Percentiles rank a stretch among this genome's conserved stretches.
phyloP scores from a whole-genome alignment of 192 early-diverging fungal species.

The Coemansia sp. region DNA sequence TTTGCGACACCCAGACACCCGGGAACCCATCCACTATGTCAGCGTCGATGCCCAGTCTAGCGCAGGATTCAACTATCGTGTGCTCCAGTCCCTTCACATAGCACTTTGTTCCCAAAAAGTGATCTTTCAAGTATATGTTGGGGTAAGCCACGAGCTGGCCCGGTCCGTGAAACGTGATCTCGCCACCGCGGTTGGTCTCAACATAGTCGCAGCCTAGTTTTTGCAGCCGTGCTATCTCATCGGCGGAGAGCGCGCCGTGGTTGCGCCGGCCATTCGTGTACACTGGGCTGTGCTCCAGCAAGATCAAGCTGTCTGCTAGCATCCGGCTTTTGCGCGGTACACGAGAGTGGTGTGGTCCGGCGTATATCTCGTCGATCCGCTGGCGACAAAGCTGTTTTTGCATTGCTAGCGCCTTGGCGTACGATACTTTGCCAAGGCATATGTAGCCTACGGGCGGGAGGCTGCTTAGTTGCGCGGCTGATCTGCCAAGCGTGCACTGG shows the following conservation, averaged over 20 bases:
- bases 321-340: background rate
- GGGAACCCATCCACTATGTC: slow-evolving; percentile 68
- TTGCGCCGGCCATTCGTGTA: slow-evolving; percentile 92
- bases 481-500: slow-evolving; percentile 34
- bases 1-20: slow-evolving; percentile 88
- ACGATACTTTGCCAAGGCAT: slow-evolving; percentile 58
- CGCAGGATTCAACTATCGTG: slow-evolving; percentile 75
- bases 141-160: slow-evolving; percentile 98
- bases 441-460: slow-evolving; percentile 52
- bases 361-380: slow-evolving; percentile 56
- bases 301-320: slow-evolving; percentile 60
- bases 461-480: slow-evolving; percentile 20
- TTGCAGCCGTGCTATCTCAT: slow-evolving; percentile 59
- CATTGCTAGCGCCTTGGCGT: slow-evolving; percentile 61
- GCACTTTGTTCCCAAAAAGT: slow-evolving; percentile 68
- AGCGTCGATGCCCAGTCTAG: slow-evolving; percentile 66
- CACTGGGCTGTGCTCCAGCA: slow-evolving; percentile 86
- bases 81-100: slow-evolving; percentile 84
- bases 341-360: background rate
- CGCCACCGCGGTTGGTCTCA: slow-evolving; percentile 85
- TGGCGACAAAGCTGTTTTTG: slow-evolving; percentile 62
- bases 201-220: slow-evolving; percentile 65
- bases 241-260: slow-evolving; percentile 55
- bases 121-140: slow-evolving; percentile 76
- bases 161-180: slow-evolving; percentile 97